phyloP scores from a whole-genome alignment of 192 early-diverging fungal genomes.

The Gonapodya sp. region DNA sequence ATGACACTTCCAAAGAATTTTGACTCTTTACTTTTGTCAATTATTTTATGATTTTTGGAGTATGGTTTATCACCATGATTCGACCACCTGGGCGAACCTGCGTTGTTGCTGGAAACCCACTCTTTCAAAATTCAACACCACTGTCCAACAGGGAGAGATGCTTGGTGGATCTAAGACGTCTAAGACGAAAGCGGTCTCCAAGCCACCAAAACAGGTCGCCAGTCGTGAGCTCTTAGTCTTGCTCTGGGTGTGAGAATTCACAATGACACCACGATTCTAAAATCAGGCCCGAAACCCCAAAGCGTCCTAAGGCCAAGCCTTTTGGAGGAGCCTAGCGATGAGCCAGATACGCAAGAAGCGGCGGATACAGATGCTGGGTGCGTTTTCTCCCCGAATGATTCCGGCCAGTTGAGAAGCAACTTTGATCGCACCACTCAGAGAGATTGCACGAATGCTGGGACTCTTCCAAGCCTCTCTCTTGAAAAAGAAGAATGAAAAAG shows the following conservation, averaged over 20 bases:
- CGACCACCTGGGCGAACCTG: too few relatives aligned
- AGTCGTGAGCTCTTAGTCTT: neutral
- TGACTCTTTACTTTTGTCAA: too few relatives aligned
- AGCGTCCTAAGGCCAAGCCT: neutral
- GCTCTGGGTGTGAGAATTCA: neutral
- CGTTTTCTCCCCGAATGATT: neutral
- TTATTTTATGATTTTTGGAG: too few relatives aligned
- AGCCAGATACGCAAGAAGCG: neutral
- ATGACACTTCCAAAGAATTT: too few relatives aligned
- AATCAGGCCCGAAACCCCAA: neutral
- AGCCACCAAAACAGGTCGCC: neutral
- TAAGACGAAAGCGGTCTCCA: neutral
- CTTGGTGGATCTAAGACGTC: neutral
- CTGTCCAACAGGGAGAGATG: too few relatives aligned
- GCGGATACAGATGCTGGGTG: neutral
- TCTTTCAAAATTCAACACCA: too few relatives aligned
- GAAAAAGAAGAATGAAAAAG: neutral
- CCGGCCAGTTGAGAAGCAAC: neutral
- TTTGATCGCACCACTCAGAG: neutral
- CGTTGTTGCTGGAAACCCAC: too few relatives aligned
- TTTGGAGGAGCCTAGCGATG: neutral
- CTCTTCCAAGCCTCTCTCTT: neutral
- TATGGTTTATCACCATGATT: too few relatives aligned
- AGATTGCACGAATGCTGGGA: neutral
- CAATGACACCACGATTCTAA: neutral